phyloP scores from a whole-genome alignment of 345 rosid genomes.

The Schrenkiella parvula region DNA sequence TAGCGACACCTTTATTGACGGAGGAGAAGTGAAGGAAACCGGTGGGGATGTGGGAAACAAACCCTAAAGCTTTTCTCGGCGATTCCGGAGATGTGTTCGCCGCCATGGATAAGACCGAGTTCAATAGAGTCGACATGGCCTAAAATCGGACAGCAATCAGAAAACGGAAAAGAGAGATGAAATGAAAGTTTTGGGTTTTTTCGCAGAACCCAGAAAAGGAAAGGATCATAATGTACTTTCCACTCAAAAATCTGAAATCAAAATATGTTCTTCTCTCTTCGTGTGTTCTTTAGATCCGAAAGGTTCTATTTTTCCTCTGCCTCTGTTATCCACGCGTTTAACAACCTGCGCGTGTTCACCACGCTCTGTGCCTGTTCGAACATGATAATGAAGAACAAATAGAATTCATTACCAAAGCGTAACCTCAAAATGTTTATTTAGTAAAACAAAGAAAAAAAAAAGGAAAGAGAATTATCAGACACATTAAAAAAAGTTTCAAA shows the following conservation, averaged over 20 bases:
- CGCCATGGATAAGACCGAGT: conserved; percentile 46
- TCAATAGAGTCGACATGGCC: conserved; percentile 49
- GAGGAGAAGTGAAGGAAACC: conserved; percentile 42
- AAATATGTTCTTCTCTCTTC: background rate
- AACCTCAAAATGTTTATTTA: background rate
- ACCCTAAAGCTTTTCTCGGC: conserved; percentile 39
- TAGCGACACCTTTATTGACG: conserved; percentile 47
- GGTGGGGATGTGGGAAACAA: conserved; percentile 41
- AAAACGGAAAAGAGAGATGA: background rate
- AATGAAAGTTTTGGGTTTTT: conserved; percentile 6
- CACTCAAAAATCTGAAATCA: background rate
- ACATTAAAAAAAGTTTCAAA: background rate
- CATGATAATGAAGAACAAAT: background rate
- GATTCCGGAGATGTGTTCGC: conserved; percentile 41
- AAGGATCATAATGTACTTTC: conserved; percentile 15
- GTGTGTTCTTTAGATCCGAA: background rate
- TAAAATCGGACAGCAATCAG: conserved; percentile 12
- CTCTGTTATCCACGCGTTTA: conserved; percentile 16
- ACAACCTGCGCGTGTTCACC: background rate
- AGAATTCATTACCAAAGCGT: conserved; percentile 5
- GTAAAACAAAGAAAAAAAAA: background rate
- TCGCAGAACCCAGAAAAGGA: background rate
- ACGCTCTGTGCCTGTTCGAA: background rate
- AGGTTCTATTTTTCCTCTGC: background rate
- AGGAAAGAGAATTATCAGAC: background rate